Base-by-base conservation (phyloP, 2,329 filamentous ascomycete genomes). In the Eutypella sp. region DNA sequence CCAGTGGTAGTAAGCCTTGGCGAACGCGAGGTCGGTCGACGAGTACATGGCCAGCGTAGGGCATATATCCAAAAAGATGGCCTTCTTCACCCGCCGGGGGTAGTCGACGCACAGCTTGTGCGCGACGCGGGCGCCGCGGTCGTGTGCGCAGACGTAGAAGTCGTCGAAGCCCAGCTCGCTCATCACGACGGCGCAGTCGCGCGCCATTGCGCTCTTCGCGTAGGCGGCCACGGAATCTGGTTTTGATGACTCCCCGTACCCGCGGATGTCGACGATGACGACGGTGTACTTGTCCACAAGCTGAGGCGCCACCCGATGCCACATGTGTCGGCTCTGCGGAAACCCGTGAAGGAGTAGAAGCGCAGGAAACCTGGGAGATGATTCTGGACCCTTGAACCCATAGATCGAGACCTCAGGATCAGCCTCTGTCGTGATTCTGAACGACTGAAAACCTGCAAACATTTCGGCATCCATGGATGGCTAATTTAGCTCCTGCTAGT, bases 1-100 rank as follows among this genome's bases (percentile, higher is more conserved):
- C 77, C 78, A 82, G 59, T 82, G 78, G 53, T 74, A 81, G 57
- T 79, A 81, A 1, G 68, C 67, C 23, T 64, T 65, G 1, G 75
- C 72, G 47, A 78, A 73, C 0, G 61, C 59, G 4, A 66, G 52
- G 42, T 69, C 52, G 3, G 69, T 69, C 15, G 67, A 60, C 41
- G 64, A 62, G 61, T 73, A 81, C 72, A 79, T 79, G 5, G 68
- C 68, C 10, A 76, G 66, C 0, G 76, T 81, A 2, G 78, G 79
- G 34, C 72, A 75, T 37, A 81, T 77, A 46, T 79, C 76, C 2
- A 78, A 62, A 1, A 78, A 49, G 34, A 78, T 68, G 0, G 67
- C 62, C 45, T 63, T 73, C 16, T 55, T 49, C 1, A 79, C 64
- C 10, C 68, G 65, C 0, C 57, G 46, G 0, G 68, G 65, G 33